Percentiles rank a stretch among this genome's conserved stretches.
Conservation (phyloP, 306 rosid genomes). For the Casuarina equisetifolia region DNA sequence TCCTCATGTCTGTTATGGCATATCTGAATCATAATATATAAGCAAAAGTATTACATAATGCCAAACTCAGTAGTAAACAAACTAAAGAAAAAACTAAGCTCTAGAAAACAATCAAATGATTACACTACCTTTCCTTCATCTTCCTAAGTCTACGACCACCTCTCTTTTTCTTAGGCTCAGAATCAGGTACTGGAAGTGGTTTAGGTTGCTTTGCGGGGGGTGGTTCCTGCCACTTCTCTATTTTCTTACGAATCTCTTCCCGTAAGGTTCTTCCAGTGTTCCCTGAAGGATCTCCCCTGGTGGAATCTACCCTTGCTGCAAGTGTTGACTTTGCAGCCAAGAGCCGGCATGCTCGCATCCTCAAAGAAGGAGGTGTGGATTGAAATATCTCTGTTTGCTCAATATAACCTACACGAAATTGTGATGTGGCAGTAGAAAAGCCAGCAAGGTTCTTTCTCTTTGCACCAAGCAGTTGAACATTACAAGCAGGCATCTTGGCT, state of each 20-base stretch:
- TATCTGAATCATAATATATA: constrained; percentile 50
- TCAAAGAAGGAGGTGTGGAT: constrained; percentile 79
- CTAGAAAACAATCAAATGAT: neutral
- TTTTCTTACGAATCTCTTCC: constrained; percentile 78
- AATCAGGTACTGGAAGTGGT: constrained; percentile 97
- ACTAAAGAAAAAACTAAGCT: neutral
- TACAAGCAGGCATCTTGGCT: constrained; percentile 98
- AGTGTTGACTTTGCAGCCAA: constrained; percentile 86
- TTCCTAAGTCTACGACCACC: constrained; percentile 91
- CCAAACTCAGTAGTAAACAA: neutral
- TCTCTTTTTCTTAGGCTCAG: constrained; percentile 97
- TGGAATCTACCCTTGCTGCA: constrained; percentile 91
- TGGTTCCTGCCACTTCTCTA: constrained; percentile 99
- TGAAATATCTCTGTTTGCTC: constrained; percentile 93
- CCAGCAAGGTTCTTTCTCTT: constrained; percentile 94
- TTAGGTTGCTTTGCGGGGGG: constrained; percentile 97
- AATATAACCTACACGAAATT: constrained; percentile 83
- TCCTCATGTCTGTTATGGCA: constrained; percentile 91
- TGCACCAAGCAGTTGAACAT: constrained; percentile 98
- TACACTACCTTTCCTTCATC: constrained; percentile 76
- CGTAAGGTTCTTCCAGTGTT: constrained; percentile 60
- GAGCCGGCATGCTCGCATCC: constrained; percentile 88
- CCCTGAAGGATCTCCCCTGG: constrained; percentile 90
- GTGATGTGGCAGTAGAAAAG: constrained; percentile 92
- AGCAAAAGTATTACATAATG: constrained; percentile 2